Evolutionary conservation across 106 monocot species (phyloP).

Genomic region (Dioscorea alata): DNA sequence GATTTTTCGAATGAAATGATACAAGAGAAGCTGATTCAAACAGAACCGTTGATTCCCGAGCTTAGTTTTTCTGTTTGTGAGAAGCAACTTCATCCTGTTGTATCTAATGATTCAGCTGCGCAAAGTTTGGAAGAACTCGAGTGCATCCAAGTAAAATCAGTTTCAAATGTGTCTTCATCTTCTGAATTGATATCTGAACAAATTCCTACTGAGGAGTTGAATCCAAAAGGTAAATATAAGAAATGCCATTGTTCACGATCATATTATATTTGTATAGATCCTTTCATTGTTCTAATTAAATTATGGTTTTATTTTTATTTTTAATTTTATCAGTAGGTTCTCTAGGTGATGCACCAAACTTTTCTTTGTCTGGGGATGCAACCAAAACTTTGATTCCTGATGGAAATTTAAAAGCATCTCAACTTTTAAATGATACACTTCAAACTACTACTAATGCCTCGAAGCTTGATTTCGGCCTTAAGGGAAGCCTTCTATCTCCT

Average conservation of each 20-base stretch:
- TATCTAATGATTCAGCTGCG: conserved; percentile 2
- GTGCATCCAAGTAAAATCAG: conserved; percentile 29
- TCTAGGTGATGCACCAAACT: conserved; percentile 6
- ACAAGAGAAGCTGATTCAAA: conserved; percentile 35
- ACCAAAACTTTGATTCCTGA: conserved; percentile 11
- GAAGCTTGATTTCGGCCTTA: conserved; percentile 22
- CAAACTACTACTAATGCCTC: conserved; percentile 17
- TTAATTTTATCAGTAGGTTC: conserved; percentile 19
- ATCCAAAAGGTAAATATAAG: conserved; percentile 8
- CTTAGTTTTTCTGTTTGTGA: conserved; percentile 10
- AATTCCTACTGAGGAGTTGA: conserved; percentile 18
- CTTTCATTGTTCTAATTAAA: not conserved
- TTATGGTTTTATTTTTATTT: conserved; percentile 10
- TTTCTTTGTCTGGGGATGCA: conserved; percentile 14
- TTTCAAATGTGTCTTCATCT: conserved; percentile 4
- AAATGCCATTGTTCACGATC: not conserved
- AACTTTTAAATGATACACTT: conserved; percentile 2
- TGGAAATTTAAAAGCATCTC: conserved; percentile 9
- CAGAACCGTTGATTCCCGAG: conserved; percentile 11
- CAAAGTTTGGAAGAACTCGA: conserved; percentile 51
- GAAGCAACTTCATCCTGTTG: conserved; percentile 12
- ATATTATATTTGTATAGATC: conserved; percentile 1
- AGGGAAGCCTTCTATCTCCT: conserved; percentile 26
- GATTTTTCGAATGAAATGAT: conserved; percentile 8
- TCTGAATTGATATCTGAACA: conserved; percentile 11